Conservation (phyloP, 805 yeast genomes). For the Torulaspora delbrueckii region DNA sequence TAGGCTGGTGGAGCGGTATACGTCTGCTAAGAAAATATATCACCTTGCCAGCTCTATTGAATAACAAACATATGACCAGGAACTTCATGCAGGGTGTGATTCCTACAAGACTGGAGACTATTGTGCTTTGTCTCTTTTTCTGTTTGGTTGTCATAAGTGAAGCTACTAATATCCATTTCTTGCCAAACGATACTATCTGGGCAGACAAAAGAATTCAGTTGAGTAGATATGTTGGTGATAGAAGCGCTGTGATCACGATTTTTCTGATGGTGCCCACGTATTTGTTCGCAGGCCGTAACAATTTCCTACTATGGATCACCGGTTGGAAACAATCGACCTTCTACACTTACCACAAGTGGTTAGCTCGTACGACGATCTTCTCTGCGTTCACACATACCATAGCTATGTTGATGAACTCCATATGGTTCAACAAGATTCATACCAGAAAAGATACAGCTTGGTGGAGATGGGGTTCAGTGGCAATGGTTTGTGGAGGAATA, state of each 20-base stretch:
- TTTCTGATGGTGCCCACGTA: conserved; percentile 51
- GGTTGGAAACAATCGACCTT: conserved; percentile 63
- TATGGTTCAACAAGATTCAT: conserved; percentile 37
- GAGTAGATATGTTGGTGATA: conserved; percentile 41
- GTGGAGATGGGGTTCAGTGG: conserved; percentile 36
- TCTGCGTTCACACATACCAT: conserved; percentile 50
- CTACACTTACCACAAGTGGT: conserved; percentile 60
- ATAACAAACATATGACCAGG: conserved; percentile 12
- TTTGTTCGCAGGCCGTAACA: conserved; percentile 68
- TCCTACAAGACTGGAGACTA: conserved; percentile 24
- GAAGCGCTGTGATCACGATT: conserved; percentile 46
- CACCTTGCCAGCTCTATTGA: conserved; percentile 18
- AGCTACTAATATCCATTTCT: conserved; percentile 12
- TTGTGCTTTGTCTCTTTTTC: conserved; percentile 17
- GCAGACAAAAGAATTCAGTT: conserved; percentile 15
- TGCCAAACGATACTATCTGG: conserved; percentile 13
- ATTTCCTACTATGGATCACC: conserved; percentile 54
- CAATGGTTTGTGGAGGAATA: conserved; percentile 36
- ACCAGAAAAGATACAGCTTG: conserved; percentile 42
- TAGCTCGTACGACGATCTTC: conserved; percentile 47
- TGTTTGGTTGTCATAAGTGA: conserved; percentile 18
- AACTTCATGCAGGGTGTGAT: conserved; percentile 12
- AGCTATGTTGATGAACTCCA: conserved; percentile 41
- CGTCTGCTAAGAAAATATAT: conserved; percentile 18
- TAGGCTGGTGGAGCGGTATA: conserved; percentile 9